Percentiles rank a stretch among this genome's conserved stretches.
These are phyloP conservation scores for Pseudocercospora macadamiae DNA, from an alignment of 2,329 filamentous ascomycete species.

Conservation along the genomic window DNA sequence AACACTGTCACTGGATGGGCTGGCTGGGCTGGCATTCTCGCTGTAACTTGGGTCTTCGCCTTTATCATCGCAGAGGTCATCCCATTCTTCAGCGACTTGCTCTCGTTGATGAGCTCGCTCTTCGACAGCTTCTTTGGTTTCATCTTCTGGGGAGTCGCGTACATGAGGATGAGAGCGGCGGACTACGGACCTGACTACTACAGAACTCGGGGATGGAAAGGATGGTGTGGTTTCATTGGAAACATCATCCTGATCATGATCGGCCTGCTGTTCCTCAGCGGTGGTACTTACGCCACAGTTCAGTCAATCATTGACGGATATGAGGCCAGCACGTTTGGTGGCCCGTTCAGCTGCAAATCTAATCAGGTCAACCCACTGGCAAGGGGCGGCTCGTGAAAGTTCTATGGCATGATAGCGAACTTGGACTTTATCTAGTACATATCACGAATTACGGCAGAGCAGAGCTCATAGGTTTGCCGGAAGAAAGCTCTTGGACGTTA, in stretches of 20 bases:
- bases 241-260: conserved; percentile 74
- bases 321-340: conserved; percentile 47
- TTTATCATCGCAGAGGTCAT: conserved; percentile 93
- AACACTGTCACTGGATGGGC: conserved; percentile 83
- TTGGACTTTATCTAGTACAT: no score
- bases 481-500: background rate
- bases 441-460: background rate
- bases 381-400: background rate
- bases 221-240: conserved; percentile 60
- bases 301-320: conserved; percentile 70
- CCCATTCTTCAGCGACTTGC: conserved; percentile 81
- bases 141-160: conserved; percentile 89
- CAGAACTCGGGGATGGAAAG: conserved; percentile 56
- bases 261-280: conserved; percentile 79
- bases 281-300: conserved; percentile 76
- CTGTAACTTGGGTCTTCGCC: conserved; percentile 77
- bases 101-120: conserved; percentile 79
- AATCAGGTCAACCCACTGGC: conserved; percentile 8
- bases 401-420: no score
- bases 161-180: conserved; percentile 72
- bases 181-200: conserved; percentile 61
- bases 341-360: conserved; percentile 29
- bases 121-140: conserved; percentile 95
- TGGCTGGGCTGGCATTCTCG: conserved; percentile 75
- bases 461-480: background rate